A percentile compares a stretch with the other conserved stretches of the same genome.
Evolutionary conservation across 163 green algal species (phyloP).

Genomic region (Picocystis sp.): DNA sequence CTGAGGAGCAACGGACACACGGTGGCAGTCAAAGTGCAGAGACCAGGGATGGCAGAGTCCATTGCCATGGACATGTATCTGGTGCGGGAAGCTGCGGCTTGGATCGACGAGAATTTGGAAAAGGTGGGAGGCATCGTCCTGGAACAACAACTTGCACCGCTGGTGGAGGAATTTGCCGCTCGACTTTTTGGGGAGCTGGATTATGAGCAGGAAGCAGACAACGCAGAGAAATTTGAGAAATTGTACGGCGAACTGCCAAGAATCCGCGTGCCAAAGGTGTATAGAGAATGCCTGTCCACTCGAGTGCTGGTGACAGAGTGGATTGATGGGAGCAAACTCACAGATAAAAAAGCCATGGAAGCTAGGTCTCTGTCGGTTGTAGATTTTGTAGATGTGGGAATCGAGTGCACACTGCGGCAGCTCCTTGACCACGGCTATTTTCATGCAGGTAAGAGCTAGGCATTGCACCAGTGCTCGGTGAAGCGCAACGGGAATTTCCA

Average conservation of each 20-base stretch:
- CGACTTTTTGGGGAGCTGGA: conserved; percentile 86
- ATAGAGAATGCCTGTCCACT: conserved; percentile 39
- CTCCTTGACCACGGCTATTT: conserved; percentile 59
- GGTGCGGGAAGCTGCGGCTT: conserved; percentile 51
- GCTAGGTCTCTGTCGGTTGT: conserved; percentile 55
- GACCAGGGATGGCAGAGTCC: conserved; percentile 69
- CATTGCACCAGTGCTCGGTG: too few relatives aligned
- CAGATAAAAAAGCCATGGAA: conserved; percentile 48
- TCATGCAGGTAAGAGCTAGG: neutral
- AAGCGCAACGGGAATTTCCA: too few relatives aligned
- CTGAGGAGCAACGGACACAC: conserved; percentile 50
- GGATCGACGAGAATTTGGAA: conserved; percentile 46
- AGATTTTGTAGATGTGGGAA: conserved; percentile 83
- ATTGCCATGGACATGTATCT: conserved; percentile 94
- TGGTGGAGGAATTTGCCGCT: conserved; percentile 86
- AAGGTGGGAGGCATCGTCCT: conserved; percentile 9
- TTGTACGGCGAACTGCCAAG: conserved; percentile 43
- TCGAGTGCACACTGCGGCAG: conserved; percentile 86
- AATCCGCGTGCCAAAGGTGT: conserved; percentile 63
- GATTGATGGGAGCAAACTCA: conserved; percentile 91
- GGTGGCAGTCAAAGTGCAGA: conserved; percentile 95
- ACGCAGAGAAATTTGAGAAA: conserved; percentile 52
- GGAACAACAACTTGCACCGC: conserved; percentile 31
- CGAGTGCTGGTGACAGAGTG: conserved; percentile 80
- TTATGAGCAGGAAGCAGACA: conserved; percentile 72